phyloP scores from a whole-genome alignment of 306 rosid genomes.

The Medicago ruthenica region DNA sequence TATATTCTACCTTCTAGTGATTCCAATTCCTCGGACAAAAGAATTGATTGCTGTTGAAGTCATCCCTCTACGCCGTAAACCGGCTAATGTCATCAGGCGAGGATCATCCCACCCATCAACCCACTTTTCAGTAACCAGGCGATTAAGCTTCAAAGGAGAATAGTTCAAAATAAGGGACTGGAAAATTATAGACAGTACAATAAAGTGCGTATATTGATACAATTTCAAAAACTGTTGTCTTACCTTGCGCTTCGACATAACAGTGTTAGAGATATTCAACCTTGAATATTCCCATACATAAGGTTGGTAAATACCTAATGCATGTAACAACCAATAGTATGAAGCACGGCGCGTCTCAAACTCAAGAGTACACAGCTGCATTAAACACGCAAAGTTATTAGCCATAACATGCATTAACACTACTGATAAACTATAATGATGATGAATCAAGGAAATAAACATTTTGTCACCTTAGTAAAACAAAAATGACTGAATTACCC shows the following conservation, averaged over 20 bases:
- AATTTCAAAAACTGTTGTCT: conserved; percentile 21
- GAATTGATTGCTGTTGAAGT: conserved; percentile 86
- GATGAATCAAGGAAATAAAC: neutral
- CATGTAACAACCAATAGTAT: conserved; percentile 89
- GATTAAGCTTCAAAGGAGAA: conserved; percentile 70
- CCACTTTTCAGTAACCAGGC: conserved; percentile 86
- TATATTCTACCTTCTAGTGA: conserved; percentile 85
- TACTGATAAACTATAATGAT: neutral
- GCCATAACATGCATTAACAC: conserved; percentile 6
- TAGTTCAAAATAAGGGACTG: conserved; percentile 27
- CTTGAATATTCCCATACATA: conserved; percentile 98
- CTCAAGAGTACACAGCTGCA: conserved; percentile 94
- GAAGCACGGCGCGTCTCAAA: conserved; percentile 99
- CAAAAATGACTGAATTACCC: neutral
- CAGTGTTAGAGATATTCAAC: conserved; percentile 85
- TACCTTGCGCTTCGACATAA: conserved; percentile 99
- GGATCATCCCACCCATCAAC: conserved; percentile 99
- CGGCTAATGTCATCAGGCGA: conserved; percentile 93
- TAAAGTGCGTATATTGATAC: conserved; percentile 4
- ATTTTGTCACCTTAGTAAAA: neutral
- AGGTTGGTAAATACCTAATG: conserved; percentile 81
- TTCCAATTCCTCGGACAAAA: conserved; percentile 95
- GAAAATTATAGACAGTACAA: conserved; percentile 13
- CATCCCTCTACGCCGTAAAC: conserved; percentile 90
- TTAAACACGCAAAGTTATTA: neutral